Evolutionary conservation across 1,284 basidiomycete species (phyloP), one percentile per base, ranked within the genome.

Genomic region (Cutaneotrichosporon dermatis): DNA sequence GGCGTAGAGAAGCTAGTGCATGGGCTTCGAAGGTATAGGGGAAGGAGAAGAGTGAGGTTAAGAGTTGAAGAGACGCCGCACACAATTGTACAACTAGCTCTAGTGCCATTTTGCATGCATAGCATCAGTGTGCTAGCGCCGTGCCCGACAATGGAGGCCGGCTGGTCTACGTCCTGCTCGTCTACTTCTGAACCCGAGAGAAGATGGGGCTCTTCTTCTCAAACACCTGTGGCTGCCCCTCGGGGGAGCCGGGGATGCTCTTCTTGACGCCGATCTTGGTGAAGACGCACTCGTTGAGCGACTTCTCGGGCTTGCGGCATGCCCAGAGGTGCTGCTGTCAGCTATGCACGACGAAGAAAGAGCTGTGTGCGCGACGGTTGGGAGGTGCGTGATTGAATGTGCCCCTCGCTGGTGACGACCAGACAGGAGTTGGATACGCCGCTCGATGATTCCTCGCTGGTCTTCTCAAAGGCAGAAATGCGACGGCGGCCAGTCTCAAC

Each of bases 231-330:
- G 85, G 83, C 79, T 91, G 83, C 68, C 90, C 92, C 69, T 83
- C 84, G 63, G 95, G 90, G 54, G 91, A 82, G 16, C 93, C 94
- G 39, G 96, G 95, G 66, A 99, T 96, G 59, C 84, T 87, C 82
- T 99, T 99, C 57, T 83, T 85, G 58, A 98, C 83, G 70, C 92
- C 91, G 66, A 99, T 84, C 79, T 97, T 98, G 79, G 95, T 88
- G 72, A 97, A 95, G 81, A 98, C 91, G 80, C 96, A 99, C 66
- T 87, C 82, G 83, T 99, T 99, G 58, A 99, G 83, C 58, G 86
- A 79, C 66, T 88, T 87, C 79, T 99, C 96, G 34, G 87, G 87
- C 78, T 92, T 89, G 68, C 95, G 87, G 79, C 96, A 99, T 48
- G 83, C 84, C 75, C 89, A 88, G 76, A 92, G 93, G 80, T 95